Base-by-base conservation (phyloP, 371 early-diverging fungal genomes). In the Mortierella sp. region DNA sequence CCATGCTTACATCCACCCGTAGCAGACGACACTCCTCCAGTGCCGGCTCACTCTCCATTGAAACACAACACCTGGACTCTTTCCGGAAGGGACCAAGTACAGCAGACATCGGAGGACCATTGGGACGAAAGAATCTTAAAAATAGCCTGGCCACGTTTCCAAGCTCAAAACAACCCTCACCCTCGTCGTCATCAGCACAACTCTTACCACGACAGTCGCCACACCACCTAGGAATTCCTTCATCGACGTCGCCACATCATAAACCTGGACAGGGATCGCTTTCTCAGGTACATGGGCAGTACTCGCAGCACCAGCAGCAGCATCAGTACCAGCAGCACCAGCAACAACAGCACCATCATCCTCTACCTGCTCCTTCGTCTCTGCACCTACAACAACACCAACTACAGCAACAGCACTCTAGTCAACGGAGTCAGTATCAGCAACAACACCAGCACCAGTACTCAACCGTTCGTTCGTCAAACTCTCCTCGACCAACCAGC, bases 361-460 rank as follows among this genome's bases (percentile, higher is more conserved):
- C 42, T 2, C 34, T 38, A 31, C 16, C 73, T 50, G 24, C 34
- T 34, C 24, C 73, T 14, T 24, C 54, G 21, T 54, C 70, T 63
- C 75, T 50, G 34, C 54, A 76, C 16, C 55, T 55, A 38, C 75
- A 28, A 16, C 52, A 45, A 19, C 77, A 83, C 52, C 88, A 57
- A 9, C 60, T 85, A 31, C 79, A 83, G 16, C 79, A 84, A 44
- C 85, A 84, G 52, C 75, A 80, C 13, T 77, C 78, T 19, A 77
- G 88, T 8, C 80, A 82, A 24, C 82, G 77, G 26, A 55, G 70
- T 26, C 77, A 84, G 19, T 79, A 84, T 45, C 90, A 87, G 28
- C 83, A 85, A 31, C 88, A 80, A 19, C 70, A 81, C 31, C 81
- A 44, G 80, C 84, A 60, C 83, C 79, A 68, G 54, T 84, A 21